Percentiles rank a stretch among this genome's conserved stretches.
Evolutionary conservation across 2,329 filamentous ascomycete species (phyloP).

Genomic region (Fusarium vanettenii): DNA sequence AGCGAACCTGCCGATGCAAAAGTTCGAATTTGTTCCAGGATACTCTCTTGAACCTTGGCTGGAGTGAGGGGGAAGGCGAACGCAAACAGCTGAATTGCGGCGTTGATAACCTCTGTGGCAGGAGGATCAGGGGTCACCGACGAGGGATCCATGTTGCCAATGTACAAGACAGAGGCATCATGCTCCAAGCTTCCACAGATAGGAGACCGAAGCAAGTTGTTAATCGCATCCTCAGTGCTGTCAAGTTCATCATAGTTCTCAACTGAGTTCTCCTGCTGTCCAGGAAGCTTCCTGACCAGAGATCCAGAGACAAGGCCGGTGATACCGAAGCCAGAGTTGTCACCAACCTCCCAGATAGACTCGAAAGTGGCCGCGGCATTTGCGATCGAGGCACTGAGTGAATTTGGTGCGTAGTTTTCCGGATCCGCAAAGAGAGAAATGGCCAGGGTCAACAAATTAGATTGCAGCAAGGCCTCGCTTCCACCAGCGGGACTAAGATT

Average conservation of each 20-base stretch:
- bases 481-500: constrained; percentile 87
- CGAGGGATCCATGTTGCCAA: constrained; percentile 59
- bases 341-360: constrained; percentile 92
- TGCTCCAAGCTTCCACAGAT: constrained; percentile 89
- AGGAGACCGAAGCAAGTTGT: constrained; percentile 72
- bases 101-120: constrained; percentile 92
- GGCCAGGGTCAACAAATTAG: constrained; percentile 88
- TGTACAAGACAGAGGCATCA: constrained; percentile 85
- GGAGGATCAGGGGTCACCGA: constrained; percentile 76
- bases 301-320: constrained; percentile 86
- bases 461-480: constrained; percentile 87
- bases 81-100: constrained; percentile 92
- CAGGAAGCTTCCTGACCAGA: constrained; percentile 75
- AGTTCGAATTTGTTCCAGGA: constrained; percentile 91
- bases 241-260: constrained; percentile 62
- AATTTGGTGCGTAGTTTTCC: constrained; percentile 86
- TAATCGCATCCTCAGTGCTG: constrained; percentile 73
- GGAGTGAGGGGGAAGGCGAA: constrained; percentile 90
- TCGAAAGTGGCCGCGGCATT: constrained; percentile 92
- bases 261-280: constrained; percentile 68
- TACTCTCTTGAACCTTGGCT: constrained; percentile 93
- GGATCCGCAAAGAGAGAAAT: constrained; percentile 94
- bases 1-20: constrained; percentile 85
- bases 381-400: constrained; percentile 90
- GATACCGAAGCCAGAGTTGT: constrained; percentile 95